A percentile compares a stretch with the other conserved stretches of the same genome.
These are phyloP conservation scores for Arxiozyma telluris DNA, from an alignment of 1,139 yeast species.

Conservation along the genomic window DNA sequence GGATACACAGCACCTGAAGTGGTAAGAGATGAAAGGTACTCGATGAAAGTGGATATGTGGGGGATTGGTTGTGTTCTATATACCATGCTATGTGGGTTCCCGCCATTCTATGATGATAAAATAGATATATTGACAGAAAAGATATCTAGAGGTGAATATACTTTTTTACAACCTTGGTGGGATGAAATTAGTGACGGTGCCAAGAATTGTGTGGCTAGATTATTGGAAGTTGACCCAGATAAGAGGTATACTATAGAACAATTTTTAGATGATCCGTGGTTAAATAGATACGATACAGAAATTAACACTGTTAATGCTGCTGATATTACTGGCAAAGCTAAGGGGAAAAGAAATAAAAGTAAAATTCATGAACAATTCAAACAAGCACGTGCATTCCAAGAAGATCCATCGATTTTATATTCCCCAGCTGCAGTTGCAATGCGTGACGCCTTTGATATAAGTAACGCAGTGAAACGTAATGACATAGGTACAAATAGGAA, in stretches of 20 bases:
- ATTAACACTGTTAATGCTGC: not conserved
- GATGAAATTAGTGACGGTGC: slow-evolving; percentile 80
- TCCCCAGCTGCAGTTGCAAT: slow-evolving; percentile 90
- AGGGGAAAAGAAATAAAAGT: slow-evolving; percentile 2
- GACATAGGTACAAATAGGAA: slow-evolving; percentile 41
- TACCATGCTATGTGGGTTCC: slow-evolving; percentile 87
- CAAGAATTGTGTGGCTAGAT: slow-evolving; percentile 62
- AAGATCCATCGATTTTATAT: slow-evolving; percentile 32
- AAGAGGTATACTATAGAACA: slow-evolving; percentile 71
- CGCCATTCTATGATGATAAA: slow-evolving; percentile 89
- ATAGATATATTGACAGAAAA: slow-evolving; percentile 73
- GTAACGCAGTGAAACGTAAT: slow-evolving; percentile 87
- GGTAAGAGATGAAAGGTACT: slow-evolving; percentile 74
- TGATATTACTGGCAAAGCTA: not conserved
- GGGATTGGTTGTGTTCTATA: slow-evolving; percentile 89
- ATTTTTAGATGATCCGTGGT: slow-evolving; percentile 80
- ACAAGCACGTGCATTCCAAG: slow-evolving; percentile 12
- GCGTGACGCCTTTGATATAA: slow-evolving; percentile 90
- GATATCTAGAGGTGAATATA: slow-evolving; percentile 74
- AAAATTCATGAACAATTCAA: slow-evolving; percentile 6
- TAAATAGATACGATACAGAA: slow-evolving; percentile 24
- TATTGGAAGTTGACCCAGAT: slow-evolving; percentile 76
- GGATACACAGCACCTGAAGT: slow-evolving; percentile 95
- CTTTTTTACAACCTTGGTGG: slow-evolving; percentile 93
- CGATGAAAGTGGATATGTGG: slow-evolving; percentile 93